Evolutionary conservation across 768 basidiomycete genomes (phyloP), one percentile per base, ranked within the genome.

Genomic region (Flagelloscypha sp.): DNA sequence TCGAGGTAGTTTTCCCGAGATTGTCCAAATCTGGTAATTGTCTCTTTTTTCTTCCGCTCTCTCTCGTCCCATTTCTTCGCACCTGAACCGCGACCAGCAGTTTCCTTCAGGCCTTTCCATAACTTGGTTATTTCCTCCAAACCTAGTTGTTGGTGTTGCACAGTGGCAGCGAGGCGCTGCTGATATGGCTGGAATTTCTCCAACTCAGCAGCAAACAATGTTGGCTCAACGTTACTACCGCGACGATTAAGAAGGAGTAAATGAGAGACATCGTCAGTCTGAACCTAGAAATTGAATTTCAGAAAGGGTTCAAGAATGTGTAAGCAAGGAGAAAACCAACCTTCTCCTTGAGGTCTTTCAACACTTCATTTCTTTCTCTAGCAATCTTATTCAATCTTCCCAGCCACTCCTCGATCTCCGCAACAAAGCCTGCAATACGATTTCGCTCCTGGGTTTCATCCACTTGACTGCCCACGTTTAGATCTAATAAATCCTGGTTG

Each of bases 331-430:
- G 33, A 24, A 12, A 34, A 29, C 38, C 28, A 36, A 90, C 93
- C 76, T 94, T 95, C 28, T 97, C 93, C 55, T 98, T 99, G 32
- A 99, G 64, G 52, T 98, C 95, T 53, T 86, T 92, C 36, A 98
- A 58, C 0, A 90, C 79, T 46, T 93, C 85, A 8, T 72, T 74
- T 32, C 94, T 65, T 61, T 98, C 94, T 38, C 76, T 75, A 29
- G 79, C 70, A 42, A 99, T 82, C 63, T 89, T 84, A 56, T 74
- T 79, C 32, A 98, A 53, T 48, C 79, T 66, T 18, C 77, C 79
- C 11, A 98, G 55, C 32, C 78, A 63, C 39, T 93, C 83, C 44
- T 87, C 84, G 40, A 90, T 82, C 49, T 84, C 82, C 2, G 65
- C 62, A 1, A 92, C 81, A 37, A 72, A 69, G 28, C 66, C 66